Evolutionary conservation across 306 rosid species (phyloP), one percentile per base, ranked within the genome.

Genomic region (Glycine tomentella): DNA sequence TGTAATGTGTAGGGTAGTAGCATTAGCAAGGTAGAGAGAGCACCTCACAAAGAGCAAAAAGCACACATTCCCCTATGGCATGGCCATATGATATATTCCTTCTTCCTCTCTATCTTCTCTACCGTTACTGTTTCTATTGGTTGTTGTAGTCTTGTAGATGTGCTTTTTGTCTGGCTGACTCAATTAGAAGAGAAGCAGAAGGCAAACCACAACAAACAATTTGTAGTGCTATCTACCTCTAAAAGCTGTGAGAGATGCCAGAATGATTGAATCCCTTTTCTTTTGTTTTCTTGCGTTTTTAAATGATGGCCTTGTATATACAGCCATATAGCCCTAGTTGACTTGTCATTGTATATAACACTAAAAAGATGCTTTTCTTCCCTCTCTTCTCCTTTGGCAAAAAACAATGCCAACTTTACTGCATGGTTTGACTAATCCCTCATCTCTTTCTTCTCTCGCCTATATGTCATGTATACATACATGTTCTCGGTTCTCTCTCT

Each of bases 231-330:
- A 25, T 25, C 31, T 25, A 25, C 31, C 31, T 79, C 75, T 38
- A 84, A 89, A 90, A 80, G 87, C 86, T 86, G 88, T 45, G 75
- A 70, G 77, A 65, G 74, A 66, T 80, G 81, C 51, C 82, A 77
- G 73, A 67, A 88, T 75, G 58, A 59, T 25, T 25, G 31, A 25
- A 25, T 25, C 31, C 31, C 31, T 25, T 25, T 25, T 42, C 4
- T 6, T 42, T 42, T 42, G 8, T 42, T 42, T 42, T 42, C 7
- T 42, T 42, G 6, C 5, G 45, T 6, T 6, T 58, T 79, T 74
- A 75, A 77, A 81, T 68, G 85, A 66, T 62, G 86, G 72, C 63
- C 75, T 63, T 34, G 85, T 65, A 69, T 31, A 12, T 7, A 57
- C 70, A 59, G 72, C 80, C 78, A 46, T 25, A 25, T 5, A 59